phyloP scores from a whole-genome alignment of 2,329 filamentous ascomycete genomes.

The Monosporascus sp. region DNA sequence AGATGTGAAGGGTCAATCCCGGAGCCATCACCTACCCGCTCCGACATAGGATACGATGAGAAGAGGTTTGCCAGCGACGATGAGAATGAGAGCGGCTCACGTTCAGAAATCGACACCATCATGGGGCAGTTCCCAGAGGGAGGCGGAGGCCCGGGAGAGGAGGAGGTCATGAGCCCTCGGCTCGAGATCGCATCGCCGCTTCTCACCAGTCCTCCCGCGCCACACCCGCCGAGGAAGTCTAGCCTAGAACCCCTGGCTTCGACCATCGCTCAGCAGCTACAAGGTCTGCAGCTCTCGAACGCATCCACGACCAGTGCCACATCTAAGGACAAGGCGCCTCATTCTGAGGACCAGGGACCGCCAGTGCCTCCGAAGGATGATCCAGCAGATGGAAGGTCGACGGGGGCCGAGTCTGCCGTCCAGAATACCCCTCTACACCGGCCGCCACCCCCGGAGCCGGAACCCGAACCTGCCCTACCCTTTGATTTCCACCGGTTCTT shows the following conservation, averaged over 20 bases:
- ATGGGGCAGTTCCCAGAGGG: constrained; percentile 91
- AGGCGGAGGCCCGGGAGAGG: constrained; percentile 62
- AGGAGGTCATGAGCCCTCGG: constrained; percentile 89
- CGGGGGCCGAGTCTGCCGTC: constrained; percentile 30
- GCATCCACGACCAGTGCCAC: constrained; percentile 33
- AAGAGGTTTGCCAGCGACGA: constrained; percentile 54
- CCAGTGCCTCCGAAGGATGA: constrained; percentile 58
- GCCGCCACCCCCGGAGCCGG: constrained; percentile 65
- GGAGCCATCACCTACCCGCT: constrained; percentile 47
- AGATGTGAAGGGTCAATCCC: constrained; percentile 38
- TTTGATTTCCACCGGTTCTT: constrained; percentile 98
- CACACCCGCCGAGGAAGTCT: constrained; percentile 77
- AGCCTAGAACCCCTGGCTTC: constrained; percentile 70
- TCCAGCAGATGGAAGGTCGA: constrained; percentile 36
- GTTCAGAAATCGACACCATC: constrained; percentile 89
- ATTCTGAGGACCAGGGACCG: constrained; percentile 42
- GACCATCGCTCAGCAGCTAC: constrained; percentile 41
- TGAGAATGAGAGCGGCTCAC: constrained; percentile 62
- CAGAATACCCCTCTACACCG: constrained; percentile 49
- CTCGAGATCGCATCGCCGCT: constrained; percentile 78
- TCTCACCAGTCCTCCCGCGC: constrained; percentile 54
- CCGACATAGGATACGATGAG: constrained; percentile 53
- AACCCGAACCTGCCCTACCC: constrained; percentile 76
- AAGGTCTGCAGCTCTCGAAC: constrained; percentile 35
- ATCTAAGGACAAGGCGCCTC: constrained; percentile 29